Evolutionary conservation across 1,284 basidiomycete species (phyloP).

Genomic region (Sanghuangporus baumii): DNA sequence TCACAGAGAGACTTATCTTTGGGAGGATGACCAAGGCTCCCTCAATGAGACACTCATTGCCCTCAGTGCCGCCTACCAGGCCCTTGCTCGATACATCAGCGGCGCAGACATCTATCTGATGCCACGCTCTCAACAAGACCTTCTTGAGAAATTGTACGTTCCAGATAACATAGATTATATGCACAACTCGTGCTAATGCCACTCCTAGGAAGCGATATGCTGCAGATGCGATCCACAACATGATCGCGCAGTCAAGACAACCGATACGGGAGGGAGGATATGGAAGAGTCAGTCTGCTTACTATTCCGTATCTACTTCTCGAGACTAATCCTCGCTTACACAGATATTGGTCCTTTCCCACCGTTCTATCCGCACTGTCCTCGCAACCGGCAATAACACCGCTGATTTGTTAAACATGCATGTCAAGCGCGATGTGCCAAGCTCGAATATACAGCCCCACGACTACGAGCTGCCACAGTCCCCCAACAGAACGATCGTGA

Average conservation of each 20-base stretch:
- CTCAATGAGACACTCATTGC: conserved; percentile 61
- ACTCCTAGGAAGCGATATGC: conserved; percentile 57
- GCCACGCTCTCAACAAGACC: conserved; percentile 55
- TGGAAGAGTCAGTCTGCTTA: conserved; percentile 49
- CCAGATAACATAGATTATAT: not conserved
- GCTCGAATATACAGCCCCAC: conserved; percentile 24
- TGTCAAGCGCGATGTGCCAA: conserved; percentile 23
- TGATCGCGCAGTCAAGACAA: conserved; percentile 60
- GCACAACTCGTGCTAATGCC: conserved; percentile 6
- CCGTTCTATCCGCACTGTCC: conserved; percentile 59
- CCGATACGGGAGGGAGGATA: conserved; percentile 66
- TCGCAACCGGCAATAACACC: conserved; percentile 62
- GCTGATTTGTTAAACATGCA: conserved; percentile 60
- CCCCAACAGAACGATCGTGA: conserved; percentile 26
- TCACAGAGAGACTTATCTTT: conserved; percentile 57
- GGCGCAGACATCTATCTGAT: conserved; percentile 60
- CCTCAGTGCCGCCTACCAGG: conserved; percentile 46
- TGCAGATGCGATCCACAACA: conserved; percentile 74
- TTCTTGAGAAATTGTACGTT: conserved; percentile 66
- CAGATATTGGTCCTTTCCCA: conserved; percentile 68
- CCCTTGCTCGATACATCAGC: conserved; percentile 33
- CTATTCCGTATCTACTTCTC: not conserved
- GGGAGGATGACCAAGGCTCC: conserved; percentile 48
- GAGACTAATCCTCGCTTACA: not conserved
- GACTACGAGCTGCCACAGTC: conserved; percentile 19